Base-by-base conservation (phyloP, 1,139 yeast genomes). In the Sugiyamaella grinbergsii region DNA sequence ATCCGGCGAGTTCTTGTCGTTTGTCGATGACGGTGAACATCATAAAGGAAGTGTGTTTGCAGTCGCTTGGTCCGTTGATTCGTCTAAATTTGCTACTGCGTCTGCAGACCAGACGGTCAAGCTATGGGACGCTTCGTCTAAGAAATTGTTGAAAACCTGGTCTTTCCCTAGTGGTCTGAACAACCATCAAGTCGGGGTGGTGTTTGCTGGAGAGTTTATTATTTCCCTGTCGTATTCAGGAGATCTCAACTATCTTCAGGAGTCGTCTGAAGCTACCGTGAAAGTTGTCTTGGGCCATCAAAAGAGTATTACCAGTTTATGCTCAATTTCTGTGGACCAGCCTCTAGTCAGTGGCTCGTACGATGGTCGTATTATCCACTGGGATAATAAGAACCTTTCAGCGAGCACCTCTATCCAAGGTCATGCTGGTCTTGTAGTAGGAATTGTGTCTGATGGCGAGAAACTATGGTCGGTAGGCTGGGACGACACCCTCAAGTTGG, bases 11-110 rank as follows among this genome's bases (percentile, higher is more conserved):
- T 80, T 78, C 59, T 53, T 82, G 31, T n/a, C 19, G 1, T 77
- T 77, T 60, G 49, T 63, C 18, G 83, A 76, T 37, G 52, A 60
- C 16, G 80, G 76, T 42, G 71, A 57, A 6, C 65, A 69, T 57
- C 94, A 88, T 60, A 79, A 80, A 5, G 96, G 95, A 40, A 94
- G 96, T 40, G 80, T 91, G 18, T 87, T 83, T 65, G 83, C 87
- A 0, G 72, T 90, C 5, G 76, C 84, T 23, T 90, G 96, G 93
- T 73, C 79, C 38, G 71, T 73, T 22, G 78, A 79, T n/a, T 68
- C 78, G 3, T 59, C 67, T 15, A 67, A 67, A 47, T 85, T 90
- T 65, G 85, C 82, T 24, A 88, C 98, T 3, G 81, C 89, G 11
- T 83, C 96, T 15, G 95, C 96, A 1, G 98, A 93, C 69, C 81